Conservation (phyloP, 108 stramenopile genomes). For the Cyclotella kingstonii region DNA sequence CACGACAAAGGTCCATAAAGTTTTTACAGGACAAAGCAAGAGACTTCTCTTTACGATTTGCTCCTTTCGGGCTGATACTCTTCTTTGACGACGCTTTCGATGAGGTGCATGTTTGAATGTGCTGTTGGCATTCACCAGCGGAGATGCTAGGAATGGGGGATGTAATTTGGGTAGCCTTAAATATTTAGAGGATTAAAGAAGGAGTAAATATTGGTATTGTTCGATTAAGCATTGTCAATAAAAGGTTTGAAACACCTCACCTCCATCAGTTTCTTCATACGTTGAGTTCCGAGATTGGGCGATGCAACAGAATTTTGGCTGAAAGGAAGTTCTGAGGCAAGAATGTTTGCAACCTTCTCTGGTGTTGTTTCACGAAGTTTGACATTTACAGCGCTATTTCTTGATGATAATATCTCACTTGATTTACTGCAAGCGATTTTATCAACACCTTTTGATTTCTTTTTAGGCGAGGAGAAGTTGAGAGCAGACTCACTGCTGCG, state of each 20-base stretch:
- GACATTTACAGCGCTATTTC: neutral
- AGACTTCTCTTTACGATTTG: slow-evolving; percentile 74
- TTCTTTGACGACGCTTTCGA: neutral
- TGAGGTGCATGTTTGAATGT: slow-evolving; percentile 9
- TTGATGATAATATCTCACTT: neutral
- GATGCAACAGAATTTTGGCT: no score
- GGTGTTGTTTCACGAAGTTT: slow-evolving; percentile 1
- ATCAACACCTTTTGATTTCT: slow-evolving; percentile 3
- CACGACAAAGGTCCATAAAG: slow-evolving; percentile 55
- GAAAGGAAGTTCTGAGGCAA: slow-evolving; percentile 13
- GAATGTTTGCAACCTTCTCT: slow-evolving; percentile 10
- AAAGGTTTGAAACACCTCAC: no score
- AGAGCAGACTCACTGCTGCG: no score
- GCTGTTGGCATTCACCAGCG: neutral
- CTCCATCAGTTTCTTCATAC: slow-evolving; percentile 34
- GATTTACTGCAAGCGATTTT: neutral
- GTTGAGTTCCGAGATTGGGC: slow-evolving; percentile 12
- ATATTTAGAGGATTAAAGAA: neutral
- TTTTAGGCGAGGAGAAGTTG: slow-evolving; percentile 2
- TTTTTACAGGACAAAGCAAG: slow-evolving; percentile 70
- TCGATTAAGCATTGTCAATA: neutral
- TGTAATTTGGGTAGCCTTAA: slow-evolving; percentile 37
- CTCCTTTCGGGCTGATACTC: neutral
- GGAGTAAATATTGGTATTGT: neutral
- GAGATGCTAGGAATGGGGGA: slow-evolving; percentile 22